These are phyloP conservation scores for Speleostelium caveatum DNA, from an alignment of 78 protist genomes.

Conservation along the genomic window DNA sequence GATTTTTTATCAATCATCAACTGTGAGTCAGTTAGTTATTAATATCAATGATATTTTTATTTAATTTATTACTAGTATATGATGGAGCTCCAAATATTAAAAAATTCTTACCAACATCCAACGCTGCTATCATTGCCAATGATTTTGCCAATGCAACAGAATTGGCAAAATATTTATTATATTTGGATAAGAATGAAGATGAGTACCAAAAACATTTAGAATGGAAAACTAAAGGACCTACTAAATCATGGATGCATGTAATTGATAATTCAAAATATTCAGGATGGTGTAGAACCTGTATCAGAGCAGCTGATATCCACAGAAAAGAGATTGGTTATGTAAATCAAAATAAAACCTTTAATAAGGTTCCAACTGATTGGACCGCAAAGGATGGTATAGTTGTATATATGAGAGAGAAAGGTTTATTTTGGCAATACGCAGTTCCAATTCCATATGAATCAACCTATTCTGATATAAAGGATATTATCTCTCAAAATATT, in stretches of 20 bases:
- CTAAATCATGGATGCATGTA: slow-evolving; percentile 26
- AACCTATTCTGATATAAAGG: background rate
- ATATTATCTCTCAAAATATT: slow-evolving; percentile 4
- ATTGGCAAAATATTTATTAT: slow-evolving; percentile 14
- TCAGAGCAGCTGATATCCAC: slow-evolving; percentile 37
- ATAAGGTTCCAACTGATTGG: slow-evolving; percentile 18
- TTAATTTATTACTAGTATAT: slow-evolving; percentile 27
- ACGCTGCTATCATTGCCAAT: slow-evolving; percentile 35
- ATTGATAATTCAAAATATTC: slow-evolving; percentile 14
- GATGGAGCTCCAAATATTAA: slow-evolving; percentile 77
- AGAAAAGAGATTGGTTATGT: slow-evolving; percentile 52
- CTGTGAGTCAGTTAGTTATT: background rate
- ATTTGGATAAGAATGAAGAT: slow-evolving; percentile 35
- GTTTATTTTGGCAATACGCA: slow-evolving; percentile 27
- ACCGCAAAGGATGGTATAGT: slow-evolving; percentile 25
- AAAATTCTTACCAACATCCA: slow-evolving; percentile 28
- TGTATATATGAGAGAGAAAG: slow-evolving; percentile 38
- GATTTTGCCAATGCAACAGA: slow-evolving; percentile 49
- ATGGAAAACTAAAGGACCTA: slow-evolving; percentile 60
- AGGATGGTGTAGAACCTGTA: slow-evolving; percentile 41
- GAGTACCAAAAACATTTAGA: slow-evolving; percentile 35
- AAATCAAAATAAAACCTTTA: background rate
- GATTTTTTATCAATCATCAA: background rate
- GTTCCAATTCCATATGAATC: slow-evolving; percentile 28
- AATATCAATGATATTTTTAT: background rate